Evolutionary conservation across 345 rosid species (phyloP), one percentile per base, ranked within the genome.

Genomic region (Sonneratia alba): DNA sequence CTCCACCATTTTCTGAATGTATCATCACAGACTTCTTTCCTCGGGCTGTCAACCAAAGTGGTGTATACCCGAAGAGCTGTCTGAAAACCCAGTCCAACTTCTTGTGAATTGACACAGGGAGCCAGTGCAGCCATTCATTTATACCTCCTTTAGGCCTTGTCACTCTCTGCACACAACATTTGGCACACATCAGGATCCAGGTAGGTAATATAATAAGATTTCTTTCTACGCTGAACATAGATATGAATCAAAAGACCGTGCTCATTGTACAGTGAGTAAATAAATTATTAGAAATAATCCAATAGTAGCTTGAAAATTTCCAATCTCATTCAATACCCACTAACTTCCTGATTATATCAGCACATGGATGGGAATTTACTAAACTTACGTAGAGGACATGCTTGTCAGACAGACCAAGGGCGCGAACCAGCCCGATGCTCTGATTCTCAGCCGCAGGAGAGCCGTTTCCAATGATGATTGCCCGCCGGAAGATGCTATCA

Each of bases 121-220:
- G 90, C 92, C 96, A 95, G 71, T 88, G 98, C 4, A 92, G 80
- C 97, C 97, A 92, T 72, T 92, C 98, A 72, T 95, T 84, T 13
- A 92, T 57, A 61, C 99, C 97, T 71, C 97, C 99, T 81, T 88
- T 92, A 6, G 99, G 99, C 76, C 99, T 85, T 14, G 92, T 90
- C 72, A 95, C 94, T 76, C 97, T 82, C 99, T 95, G 86, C 72
- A 38, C 7, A 66, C 36, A 59, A 4, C 72, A 76, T 38, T 27
- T 6, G 38, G 27, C 38, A 6, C 66, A 32, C 18, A 13, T 34
- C 19, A 62, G 32, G 32, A 27, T 27, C 32, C 32, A 27, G 32
- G 32, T 27, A 3, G 51, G 51, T 7, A 2, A 47, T 14, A 14
- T 14, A 47, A 47, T 47, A 47, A 2, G 51, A 9, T 47, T 53